phyloP scores from a whole-genome alignment of 208 protist genomes.

The Herpetomonas samuelpessoai region DNA sequence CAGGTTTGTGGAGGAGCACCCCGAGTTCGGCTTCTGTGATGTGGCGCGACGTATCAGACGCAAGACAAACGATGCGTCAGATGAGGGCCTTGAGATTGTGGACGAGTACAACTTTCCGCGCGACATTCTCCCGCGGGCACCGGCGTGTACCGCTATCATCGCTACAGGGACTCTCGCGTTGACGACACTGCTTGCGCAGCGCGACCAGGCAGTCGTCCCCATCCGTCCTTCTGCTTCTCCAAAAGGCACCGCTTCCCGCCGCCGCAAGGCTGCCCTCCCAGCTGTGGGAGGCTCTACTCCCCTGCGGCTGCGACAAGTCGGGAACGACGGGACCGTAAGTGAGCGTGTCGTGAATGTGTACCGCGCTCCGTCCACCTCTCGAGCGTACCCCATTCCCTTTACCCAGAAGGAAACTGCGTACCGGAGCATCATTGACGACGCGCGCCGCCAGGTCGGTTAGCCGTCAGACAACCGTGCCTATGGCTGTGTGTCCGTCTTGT shows the following conservation, averaged over 20 bases:
- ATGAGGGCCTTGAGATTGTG: conserved; percentile 21
- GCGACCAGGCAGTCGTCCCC: neutral
- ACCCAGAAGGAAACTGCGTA: neutral
- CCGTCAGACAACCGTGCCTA: too few relatives aligned
- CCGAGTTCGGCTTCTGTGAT: conserved; percentile 25
- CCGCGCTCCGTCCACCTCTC: conserved; percentile 27
- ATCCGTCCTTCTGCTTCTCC: conserved; percentile 6
- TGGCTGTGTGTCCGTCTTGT: too few relatives aligned
- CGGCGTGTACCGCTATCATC: conserved; percentile 23
- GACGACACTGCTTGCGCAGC: conserved; percentile 16
- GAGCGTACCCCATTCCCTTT: conserved; percentile 1
- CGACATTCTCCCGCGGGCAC: conserved; percentile 14
- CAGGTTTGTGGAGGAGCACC: conserved; percentile 5
- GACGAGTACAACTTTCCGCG: conserved; percentile 13
- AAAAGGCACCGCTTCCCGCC: too few relatives aligned
- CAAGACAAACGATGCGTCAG: conserved; percentile 14
- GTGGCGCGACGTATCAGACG: conserved; percentile 15
- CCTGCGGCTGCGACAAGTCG: neutral
- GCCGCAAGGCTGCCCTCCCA: neutral
- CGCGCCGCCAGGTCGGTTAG: too few relatives aligned
- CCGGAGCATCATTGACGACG: neutral
- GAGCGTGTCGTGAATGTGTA: conserved; percentile 15
- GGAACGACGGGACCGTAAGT: neutral
- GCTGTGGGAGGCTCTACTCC: neutral
- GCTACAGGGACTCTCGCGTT: conserved; percentile 26